These are phyloP conservation scores for Colletotrichum tropicicola DNA, from an alignment of 2,329 filamentous ascomycete genomes.

Conservation along the genomic window DNA sequence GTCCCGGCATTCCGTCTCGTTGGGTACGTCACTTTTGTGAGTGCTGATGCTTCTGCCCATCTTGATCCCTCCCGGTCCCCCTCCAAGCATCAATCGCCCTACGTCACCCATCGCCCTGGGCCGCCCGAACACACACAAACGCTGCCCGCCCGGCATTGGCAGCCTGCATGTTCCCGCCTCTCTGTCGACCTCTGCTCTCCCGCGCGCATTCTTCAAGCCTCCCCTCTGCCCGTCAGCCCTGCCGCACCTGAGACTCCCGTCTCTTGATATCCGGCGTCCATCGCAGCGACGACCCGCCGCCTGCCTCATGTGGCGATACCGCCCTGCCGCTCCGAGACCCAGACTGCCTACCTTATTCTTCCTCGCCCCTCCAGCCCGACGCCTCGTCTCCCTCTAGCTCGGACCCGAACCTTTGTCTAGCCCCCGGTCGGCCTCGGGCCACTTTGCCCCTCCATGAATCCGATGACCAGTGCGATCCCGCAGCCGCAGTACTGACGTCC, in stretches of 20 bases:
- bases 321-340: background rate
- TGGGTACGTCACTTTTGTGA: conserved; percentile 27
- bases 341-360: background rate
- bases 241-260: background rate
- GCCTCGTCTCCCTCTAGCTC: conserved; percentile 2
- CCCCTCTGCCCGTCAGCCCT: background rate
- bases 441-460: conserved; percentile 23
- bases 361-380: background rate
- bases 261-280: background rate
- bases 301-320: background rate
- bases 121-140: conserved; percentile 1
- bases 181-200: background rate
- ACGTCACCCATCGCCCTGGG: conserved; percentile 22
- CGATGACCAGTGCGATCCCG: background rate
- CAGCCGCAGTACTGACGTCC: conserved; percentile 5
- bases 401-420: conserved; percentile 7
- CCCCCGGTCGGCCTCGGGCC: conserved; percentile 25
- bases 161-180: conserved; percentile 5
- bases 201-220: background rate
- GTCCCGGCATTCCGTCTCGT: background rate
- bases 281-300: background rate
- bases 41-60: conserved; percentile 7
- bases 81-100: conserved; percentile 8
- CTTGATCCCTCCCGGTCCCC: background rate
- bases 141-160: background rate